Evolutionary conservation across 306 rosid species (phyloP), one percentile per base, ranked within the genome.

Genomic region (Sesbania bispinosa): DNA sequence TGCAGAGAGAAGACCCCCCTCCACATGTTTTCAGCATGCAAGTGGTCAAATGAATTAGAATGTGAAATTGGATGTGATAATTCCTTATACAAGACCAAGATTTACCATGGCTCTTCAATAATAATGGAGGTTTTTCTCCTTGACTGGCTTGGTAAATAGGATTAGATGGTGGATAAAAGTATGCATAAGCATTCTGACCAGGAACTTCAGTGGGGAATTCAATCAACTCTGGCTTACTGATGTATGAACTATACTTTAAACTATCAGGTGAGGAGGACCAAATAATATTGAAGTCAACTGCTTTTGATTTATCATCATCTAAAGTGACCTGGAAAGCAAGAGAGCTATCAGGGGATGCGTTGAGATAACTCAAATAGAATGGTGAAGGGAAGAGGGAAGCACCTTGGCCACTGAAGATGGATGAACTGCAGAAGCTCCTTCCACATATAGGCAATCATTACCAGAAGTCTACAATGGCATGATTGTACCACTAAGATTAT

Each of bases 211-310:
- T 90, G 76, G 96, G 97, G 82, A 94, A 94, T 79, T 90, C 97
- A 65, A 90, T 85, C 13, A 94, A 73, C 79, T 90, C 96, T 3
- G 98, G 97, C 71, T 84, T 52, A 76, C 96, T 94, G 77, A 84
- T 77, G 82, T 87, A 94, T 2, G 88, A 73, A 78, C 81, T 70
- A 77, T 76, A 90, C 48, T 88, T 88, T 26, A 80, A 77, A 85
- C 85, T 80, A 79, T 94, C 99, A 0, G 96, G 92, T 0, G 97
- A 88, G 47, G 99, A 89, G 48, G 96, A 87, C 99, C 99, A 94
- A 30, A 85, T 66, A 67, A 91, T 82, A 38, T 75, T 75, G 84
- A 89, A 91, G 35, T 79, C 86, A 52, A 79, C 88, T 70, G 72
- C 87, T 54, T 76, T 87, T 54, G 74, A 73, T 83, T 69, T 87